A percentile compares a stretch with the other conserved stretches of the same genome.
Evolutionary conservation across 257 asterid genomes (phyloP).

Genomic region (Solanum chilense): DNA sequence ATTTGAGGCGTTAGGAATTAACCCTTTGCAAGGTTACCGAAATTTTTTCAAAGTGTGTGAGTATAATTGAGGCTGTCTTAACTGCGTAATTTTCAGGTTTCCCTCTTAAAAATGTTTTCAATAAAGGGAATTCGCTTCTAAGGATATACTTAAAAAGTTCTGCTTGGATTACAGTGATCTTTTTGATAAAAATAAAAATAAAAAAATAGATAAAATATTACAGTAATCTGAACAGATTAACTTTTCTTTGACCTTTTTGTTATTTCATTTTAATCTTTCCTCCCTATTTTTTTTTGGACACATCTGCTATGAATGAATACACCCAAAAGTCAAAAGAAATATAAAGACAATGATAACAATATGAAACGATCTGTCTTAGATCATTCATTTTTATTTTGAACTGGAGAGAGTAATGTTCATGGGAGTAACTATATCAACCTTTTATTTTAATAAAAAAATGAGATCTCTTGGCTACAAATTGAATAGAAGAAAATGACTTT

Average conservation of each 20-base stretch:
- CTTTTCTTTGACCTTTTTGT: no score
- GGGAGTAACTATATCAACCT: not conserved
- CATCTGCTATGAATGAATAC: no score
- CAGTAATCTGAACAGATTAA: no score
- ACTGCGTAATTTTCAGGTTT: not conserved
- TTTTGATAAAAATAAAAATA: no score
- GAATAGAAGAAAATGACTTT: not conserved
- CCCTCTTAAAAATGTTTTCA: not conserved
- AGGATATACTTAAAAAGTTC: not conserved
- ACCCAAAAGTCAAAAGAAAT: not conserved
- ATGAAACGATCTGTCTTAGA: not conserved
- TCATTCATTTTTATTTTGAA: not conserved
- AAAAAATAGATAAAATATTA: no score
- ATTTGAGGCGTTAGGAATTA: not conserved
- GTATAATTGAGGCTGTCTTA: not conserved
- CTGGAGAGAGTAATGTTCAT: not conserved
- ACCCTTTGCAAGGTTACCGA: not conserved
- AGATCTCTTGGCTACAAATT: no score
- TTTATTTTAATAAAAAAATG: not conserved
- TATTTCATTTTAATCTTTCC: no score
- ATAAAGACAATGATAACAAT: not conserved
- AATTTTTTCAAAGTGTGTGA: not conserved
- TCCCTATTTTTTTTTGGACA: no score
- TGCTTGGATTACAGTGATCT: not conserved
- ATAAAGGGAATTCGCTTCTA: not conserved